Conservation (phyloP, 805 yeast genomes). For the Hanseniaspora thailandica region DNA sequence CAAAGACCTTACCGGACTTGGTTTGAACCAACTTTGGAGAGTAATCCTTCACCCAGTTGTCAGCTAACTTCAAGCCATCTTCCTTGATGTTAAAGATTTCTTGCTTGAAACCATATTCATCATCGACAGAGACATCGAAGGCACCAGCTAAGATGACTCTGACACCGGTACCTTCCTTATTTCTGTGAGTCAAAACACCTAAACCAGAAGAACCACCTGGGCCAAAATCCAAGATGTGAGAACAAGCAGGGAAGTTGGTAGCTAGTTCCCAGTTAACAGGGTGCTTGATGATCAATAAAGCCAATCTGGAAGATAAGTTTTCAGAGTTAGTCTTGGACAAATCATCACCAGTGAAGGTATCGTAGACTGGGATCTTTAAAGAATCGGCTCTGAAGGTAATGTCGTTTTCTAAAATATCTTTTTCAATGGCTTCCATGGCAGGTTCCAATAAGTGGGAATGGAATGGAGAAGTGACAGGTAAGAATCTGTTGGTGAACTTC, state of each 20-base stretch:
- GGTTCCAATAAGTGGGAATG: constrained; percentile 75
- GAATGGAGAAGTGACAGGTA: constrained; percentile 94
- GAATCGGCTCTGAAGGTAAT: constrained; percentile 45
- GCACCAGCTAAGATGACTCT: constrained; percentile 91
- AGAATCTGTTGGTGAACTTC: constrained; percentile 82
- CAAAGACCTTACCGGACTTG: constrained; percentile 59
- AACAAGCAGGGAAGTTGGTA: constrained; percentile 55
- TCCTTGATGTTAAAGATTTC: constrained; percentile 71
- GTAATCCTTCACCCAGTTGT: constrained; percentile 82
- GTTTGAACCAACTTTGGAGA: constrained; percentile 78
- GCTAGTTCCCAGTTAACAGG: constrained; percentile 94
- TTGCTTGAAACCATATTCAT: constrained; percentile 90
- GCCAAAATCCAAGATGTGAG: constrained; percentile 93
- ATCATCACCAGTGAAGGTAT: constrained; percentile 76
- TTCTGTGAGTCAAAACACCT: constrained; percentile 91
- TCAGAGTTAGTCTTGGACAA: constrained; percentile 42
- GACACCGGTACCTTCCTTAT: constrained; percentile 97
- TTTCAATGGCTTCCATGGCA: constrained; percentile 54
- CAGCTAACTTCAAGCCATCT: constrained; percentile 62
- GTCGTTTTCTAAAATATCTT: constrained; percentile 50
- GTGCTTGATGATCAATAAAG: constrained; percentile 71
- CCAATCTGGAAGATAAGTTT: constrained; percentile 55
- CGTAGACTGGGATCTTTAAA: constrained; percentile 77
- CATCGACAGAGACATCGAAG: constrained; percentile 57
- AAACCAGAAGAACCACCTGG: constrained; percentile 98